Evolutionary conservation across 2,329 filamentous ascomycete species (phyloP).

Genomic region (Fusarium transvaalense): DNA sequence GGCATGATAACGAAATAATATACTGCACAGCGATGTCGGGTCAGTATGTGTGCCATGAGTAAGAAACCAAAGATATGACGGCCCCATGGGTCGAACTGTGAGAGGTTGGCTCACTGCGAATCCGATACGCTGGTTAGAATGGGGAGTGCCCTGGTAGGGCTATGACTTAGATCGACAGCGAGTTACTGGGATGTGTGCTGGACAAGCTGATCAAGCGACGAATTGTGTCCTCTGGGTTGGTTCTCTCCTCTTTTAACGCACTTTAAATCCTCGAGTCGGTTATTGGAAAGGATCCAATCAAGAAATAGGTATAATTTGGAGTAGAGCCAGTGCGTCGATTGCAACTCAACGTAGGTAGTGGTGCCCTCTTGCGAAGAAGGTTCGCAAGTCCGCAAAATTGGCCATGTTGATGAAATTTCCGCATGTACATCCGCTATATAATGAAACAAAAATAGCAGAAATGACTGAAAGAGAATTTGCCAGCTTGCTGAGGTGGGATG

Average conservation of each 20-base stretch:
- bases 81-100: not conserved
- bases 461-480: not conserved
- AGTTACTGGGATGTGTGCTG: constrained; percentile 9
- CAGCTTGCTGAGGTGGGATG: constrained; percentile 2
- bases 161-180: constrained; percentile 38
- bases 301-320: not conserved
- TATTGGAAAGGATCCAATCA: not conserved
- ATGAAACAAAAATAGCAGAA: not conserved
- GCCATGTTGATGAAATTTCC: not conserved
- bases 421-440: not conserved
- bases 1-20: not conserved
- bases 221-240: constrained; percentile 4
- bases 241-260: constrained; percentile 34
- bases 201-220: not conserved
- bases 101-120: constrained; percentile 6
- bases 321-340: not conserved
- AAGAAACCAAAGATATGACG: not conserved
- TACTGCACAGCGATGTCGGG: not conserved
- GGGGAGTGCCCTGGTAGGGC: constrained; percentile 24
- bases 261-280: constrained; percentile 21
- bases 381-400: not conserved
- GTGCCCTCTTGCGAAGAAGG: not conserved
- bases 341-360: not conserved
- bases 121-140: constrained; percentile 32
- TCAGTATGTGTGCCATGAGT: not conserved